Conservation (phyloP, 306 rosid species). For the Fragaria ananassa region DNA sequence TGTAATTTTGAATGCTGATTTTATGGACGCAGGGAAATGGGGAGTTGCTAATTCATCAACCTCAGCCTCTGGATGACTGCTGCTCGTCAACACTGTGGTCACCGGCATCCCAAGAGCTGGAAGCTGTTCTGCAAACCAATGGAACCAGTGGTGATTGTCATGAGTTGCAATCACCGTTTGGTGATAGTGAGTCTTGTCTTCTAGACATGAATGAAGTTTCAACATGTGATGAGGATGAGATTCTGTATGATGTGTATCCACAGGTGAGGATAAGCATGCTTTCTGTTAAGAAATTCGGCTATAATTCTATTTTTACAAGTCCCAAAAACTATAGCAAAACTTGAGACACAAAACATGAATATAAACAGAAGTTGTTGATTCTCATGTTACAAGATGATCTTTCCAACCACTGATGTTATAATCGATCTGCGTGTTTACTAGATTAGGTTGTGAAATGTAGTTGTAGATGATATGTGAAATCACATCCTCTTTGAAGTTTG, state of each 20-base stretch:
- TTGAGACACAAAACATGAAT: neutral
- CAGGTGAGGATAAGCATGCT: conserved; percentile 8
- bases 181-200: neutral
- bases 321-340: neutral
- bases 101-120: conserved; percentile 3
- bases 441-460: neutral
- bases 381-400: neutral
- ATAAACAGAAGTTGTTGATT: neutral
- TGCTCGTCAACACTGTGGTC: neutral
- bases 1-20: too few species aligned
- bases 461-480: neutral
- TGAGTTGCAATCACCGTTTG: conserved; percentile 4
- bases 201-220: neutral
- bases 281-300: neutral
- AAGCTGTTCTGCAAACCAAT: conserved; percentile 15
- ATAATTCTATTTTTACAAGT: neutral
- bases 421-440: neutral
- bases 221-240: conserved; percentile 9
- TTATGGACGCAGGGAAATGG: neutral
- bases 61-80: neutral
- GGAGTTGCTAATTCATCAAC: neutral
- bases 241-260: neutral
- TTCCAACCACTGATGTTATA: neutral
- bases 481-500: neutral
- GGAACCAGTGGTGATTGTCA: neutral